Evolutionary conservation across 2,329 filamentous ascomycete genomes (phyloP), one percentile per base, ranked within the genome.

Genomic region (Alternaria tenuissima): DNA sequence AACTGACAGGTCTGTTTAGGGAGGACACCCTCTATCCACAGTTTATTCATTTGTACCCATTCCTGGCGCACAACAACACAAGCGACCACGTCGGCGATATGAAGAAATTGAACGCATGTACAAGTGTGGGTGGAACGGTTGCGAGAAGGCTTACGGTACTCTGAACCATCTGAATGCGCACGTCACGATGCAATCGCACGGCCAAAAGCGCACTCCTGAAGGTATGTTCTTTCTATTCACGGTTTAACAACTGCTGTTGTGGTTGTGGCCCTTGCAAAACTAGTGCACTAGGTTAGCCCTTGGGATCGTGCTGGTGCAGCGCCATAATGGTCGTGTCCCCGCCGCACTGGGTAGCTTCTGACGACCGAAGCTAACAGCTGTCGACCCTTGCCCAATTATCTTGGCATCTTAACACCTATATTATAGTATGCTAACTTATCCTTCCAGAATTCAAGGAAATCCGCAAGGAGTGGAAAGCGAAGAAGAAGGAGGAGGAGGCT

Each of bases 41-140:
- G 94, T 99, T 41, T 98, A 98, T 78, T 97, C 94, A 0, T 98
- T 99, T 75, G 95, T 98, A 32, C 94, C 95, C 0, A 98, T 98
- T 73, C 95, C 95, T 2, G 95, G 95, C 65, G 93, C 94, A 12
- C 94, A 97, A 77, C 95, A 99, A 78, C 94, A 98, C 79, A 99
- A 99, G 84, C 89, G 95, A 59, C 95, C 95, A 12, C 88, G 95
- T 66, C 86, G 95, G 72, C 88, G 95, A 55, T 99, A 97, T 73
- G 95, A 99, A 80, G 95, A 99, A 78, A 99, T 99, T 71, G 95
- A 99, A 83, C 90, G 95, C 76, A 98, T 99, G 95, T 98, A 99
- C 85, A 98, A 98, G 81, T 99, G 95, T 76, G 95, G 94, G 26
- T 98, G 93, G 92, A 94, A 97, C 67, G 94, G 94, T 8, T 99